These are phyloP conservation scores for Diutina sp. DNA, from an alignment of 1,139 yeast genomes.

Conservation along the genomic window DNA sequence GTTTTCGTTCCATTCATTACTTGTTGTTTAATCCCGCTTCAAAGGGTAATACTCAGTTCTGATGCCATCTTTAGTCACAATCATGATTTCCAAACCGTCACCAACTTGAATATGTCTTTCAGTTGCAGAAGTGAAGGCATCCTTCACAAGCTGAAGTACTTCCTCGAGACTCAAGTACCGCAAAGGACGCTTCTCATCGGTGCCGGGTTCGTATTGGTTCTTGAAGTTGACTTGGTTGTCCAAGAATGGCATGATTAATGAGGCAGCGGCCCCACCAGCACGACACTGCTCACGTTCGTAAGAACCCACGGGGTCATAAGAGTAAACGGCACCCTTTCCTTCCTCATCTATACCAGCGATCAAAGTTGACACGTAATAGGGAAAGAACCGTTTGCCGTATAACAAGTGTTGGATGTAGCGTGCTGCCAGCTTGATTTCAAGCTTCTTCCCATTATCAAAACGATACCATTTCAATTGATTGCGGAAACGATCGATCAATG, in stretches of 20 bases:
- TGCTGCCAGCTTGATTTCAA: constrained; percentile 68
- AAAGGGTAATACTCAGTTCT: constrained; percentile 72
- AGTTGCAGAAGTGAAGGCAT: constrained; percentile 91
- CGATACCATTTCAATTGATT: constrained; percentile 89
- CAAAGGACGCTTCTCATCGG: constrained; percentile 48
- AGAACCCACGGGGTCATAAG: constrained; percentile 96
- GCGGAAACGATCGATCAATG: constrained; percentile 64
- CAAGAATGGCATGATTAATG: constrained; percentile 90
- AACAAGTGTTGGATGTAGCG: constrained; percentile 82
- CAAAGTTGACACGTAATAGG: constrained; percentile 90
- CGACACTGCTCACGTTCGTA: constrained; percentile 96
- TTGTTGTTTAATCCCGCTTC: constrained; percentile 57
- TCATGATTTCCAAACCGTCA: constrained; percentile 82
- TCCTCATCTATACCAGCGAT: constrained; percentile 91
- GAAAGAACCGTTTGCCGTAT: constrained; percentile 91
- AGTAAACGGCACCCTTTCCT: constrained; percentile 89
- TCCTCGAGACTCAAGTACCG: constrained; percentile 67
- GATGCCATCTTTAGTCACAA: constrained; percentile 90
- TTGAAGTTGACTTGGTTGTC: constrained; percentile 95
- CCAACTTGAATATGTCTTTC: constrained; percentile 98
- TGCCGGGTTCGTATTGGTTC: constrained; percentile 74
- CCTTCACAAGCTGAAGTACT: constrained; percentile 76
- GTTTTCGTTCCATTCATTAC: not conserved
- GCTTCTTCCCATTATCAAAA: constrained; percentile 60
- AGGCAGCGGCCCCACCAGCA: constrained; percentile 97